These are phyloP conservation scores for Croton laevigatus DNA, from an alignment of 441 rosid genomes.

Conservation along the genomic window DNA sequence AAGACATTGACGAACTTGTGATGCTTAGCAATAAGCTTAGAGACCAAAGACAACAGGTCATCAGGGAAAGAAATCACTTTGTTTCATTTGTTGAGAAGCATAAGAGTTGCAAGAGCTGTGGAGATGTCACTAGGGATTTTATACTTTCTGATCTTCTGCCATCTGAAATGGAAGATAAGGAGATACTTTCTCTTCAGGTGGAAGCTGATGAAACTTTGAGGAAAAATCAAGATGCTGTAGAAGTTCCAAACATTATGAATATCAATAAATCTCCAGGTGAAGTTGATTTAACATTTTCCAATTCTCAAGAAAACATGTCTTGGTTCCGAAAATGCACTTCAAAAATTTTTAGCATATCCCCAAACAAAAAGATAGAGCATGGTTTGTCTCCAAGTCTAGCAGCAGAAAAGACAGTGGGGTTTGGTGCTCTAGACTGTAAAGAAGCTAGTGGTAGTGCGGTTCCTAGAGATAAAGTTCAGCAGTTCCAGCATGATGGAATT, in stretches of 20 bases:
- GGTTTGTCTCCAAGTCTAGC: slow-evolving; percentile 29
- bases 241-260: slow-evolving; percentile 34
- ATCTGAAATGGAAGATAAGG: slow-evolving; percentile 43
- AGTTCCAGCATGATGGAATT: slow-evolving; percentile 30
- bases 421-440: slow-evolving; percentile 17
- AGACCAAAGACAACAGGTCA: slow-evolving; percentile 47
- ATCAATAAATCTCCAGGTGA: slow-evolving; percentile 32
- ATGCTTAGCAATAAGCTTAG: slow-evolving; percentile 54
- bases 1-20: slow-evolving; percentile 65
- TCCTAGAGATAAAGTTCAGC: slow-evolving; percentile 34
- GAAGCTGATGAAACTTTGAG: slow-evolving; percentile 34
- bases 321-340: slow-evolving; percentile 62
- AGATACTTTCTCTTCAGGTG: slow-evolving; percentile 31
- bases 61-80: slow-evolving; percentile 50
- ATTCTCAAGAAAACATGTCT: slow-evolving; percentile 48
- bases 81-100: slow-evolving; percentile 56
- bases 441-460: slow-evolving; percentile 28
- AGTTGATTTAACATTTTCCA: slow-evolving; percentile 37
- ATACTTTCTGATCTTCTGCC: slow-evolving; percentile 53
- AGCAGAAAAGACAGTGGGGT: slow-evolving; percentile 23
- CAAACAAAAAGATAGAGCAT: slow-evolving; percentile 42
- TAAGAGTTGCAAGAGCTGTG: slow-evolving; percentile 57
- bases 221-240: slow-evolving; percentile 29
- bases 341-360: slow-evolving; percentile 60
- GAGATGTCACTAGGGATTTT: slow-evolving; percentile 55